Evolutionary conservation across 495 filamentous ascomycete species (phyloP), one percentile per base, ranked within the genome.

Genomic region (Talaromyces thailandensis): DNA sequence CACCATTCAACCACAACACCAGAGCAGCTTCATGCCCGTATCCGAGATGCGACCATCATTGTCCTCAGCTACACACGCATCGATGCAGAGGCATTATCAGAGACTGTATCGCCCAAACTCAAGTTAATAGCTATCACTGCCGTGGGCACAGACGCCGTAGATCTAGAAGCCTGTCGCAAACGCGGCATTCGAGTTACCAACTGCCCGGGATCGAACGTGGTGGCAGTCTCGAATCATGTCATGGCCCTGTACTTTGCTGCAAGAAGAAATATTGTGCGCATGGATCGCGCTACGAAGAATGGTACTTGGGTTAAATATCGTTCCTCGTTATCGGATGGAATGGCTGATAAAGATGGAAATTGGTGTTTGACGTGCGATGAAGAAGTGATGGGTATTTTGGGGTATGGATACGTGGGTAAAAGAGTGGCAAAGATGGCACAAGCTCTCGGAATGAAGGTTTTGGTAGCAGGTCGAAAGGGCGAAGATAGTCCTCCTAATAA

Each of bases 161-260:
- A 84, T 63, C 70, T 83, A 2, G 73, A 73, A 1, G 79, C 82
- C 1, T 82, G 79, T 66, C 67, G 66, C 21, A 73, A 71, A 55
- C 70, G 78, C 9, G 78, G 80, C 2, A 76, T 85, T 60, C 64
- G 68, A 3, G 77, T 85, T 7, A 67, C 67, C 57, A 81, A 82
- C 67, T 76, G 76, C 1, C 82, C 81, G 6, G 72, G 68, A 18
- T 78, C 79, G 24, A 84, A 82, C 57, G 71, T 76, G 12, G 79
- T 79, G 25, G 65, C 75, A n/a, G 82, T 85, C 0, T 76, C 75
- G 6, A 82, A 85, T 64, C 82, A 85, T 69, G 77, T 76, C 0
- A 69, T 85, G 16, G 76, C 74, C 24, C 64, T 84, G 56, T 85
- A 83, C 63, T 85, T 83, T 66, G 73, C 81, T 4, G 68, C 77